Evolutionary conservation across 768 basidiomycete genomes (phyloP).

Genomic region (Obba rivulosa): DNA sequence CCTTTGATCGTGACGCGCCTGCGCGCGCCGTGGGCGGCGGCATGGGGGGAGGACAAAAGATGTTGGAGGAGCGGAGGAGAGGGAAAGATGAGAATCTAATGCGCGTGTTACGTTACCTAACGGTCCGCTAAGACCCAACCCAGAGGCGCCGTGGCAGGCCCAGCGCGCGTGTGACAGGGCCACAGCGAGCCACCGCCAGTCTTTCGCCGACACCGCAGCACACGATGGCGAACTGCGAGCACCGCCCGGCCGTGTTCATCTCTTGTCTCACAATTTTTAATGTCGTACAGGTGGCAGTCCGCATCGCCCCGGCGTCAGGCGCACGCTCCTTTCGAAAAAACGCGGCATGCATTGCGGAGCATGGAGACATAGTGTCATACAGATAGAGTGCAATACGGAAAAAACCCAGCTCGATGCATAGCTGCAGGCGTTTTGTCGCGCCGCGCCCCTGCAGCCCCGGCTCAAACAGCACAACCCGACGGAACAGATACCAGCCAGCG

Average conservation of each 20-base stretch:
- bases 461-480: slow-evolving; percentile 2
- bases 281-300: too few relatives aligned
- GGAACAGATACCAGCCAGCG: not conserved
- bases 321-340: too few relatives aligned
- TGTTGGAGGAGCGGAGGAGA: slow-evolving; percentile 1
- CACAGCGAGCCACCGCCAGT: too few relatives aligned
- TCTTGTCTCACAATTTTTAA: too few relatives aligned
- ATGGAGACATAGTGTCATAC: not conserved
- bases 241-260: too few relatives aligned
- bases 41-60: slow-evolving; percentile 2
- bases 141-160: too few relatives aligned
- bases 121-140: too few relatives aligned
- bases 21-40: slow-evolving; percentile 9
- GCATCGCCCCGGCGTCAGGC: too few relatives aligned
- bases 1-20: not conserved
- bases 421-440: slow-evolving; percentile 8
- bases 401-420: slow-evolving; percentile 8
- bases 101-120: too few relatives aligned
- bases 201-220: too few relatives aligned
- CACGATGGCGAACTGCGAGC: too few relatives aligned
- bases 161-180: too few relatives aligned
- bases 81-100: slow-evolving; percentile 5
- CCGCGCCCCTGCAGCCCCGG: slow-evolving; percentile 13
- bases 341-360: slow-evolving; percentile 2
- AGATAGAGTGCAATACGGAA: slow-evolving; percentile 18